Evolutionary conservation across 2,329 filamentous ascomycete genomes (phyloP).

Genomic region (Emmonsiellopsis sp.): DNA sequence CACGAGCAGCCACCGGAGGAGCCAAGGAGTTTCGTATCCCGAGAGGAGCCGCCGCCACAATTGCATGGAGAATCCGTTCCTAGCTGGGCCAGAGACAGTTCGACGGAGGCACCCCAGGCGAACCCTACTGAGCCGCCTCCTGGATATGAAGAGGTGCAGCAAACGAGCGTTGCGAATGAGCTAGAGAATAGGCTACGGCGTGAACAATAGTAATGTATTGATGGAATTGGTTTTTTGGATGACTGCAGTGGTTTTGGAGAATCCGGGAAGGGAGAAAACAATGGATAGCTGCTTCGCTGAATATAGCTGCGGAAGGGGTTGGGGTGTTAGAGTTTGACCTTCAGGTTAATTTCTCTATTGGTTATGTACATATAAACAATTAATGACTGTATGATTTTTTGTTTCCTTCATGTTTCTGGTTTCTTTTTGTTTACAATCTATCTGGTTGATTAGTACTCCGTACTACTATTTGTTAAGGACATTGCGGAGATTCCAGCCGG

Average conservation of each 20-base stretch:
- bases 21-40: slow-evolving; percentile 7
- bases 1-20: too few species aligned
- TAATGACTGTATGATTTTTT: neutral
- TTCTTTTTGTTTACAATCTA: too few species aligned
- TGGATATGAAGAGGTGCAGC: slow-evolving; percentile 84
- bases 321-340: neutral
- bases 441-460: too few species aligned
- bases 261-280: too few species aligned
- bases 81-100: neutral
- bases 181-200: slow-evolving; percentile 50
- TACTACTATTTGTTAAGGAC: too few species aligned
- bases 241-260: too few species aligned
- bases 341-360: neutral
- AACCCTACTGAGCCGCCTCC: slow-evolving; percentile 68
- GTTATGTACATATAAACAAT: neutral
- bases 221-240: neutral
- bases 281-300: too few species aligned
- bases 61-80: slow-evolving; percentile 1
- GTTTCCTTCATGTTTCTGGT: too few species aligned
- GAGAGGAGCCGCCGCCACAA: too few species aligned
- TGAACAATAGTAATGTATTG: slow-evolving; percentile 16
- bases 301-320: neutral
- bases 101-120: neutral
- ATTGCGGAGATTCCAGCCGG: too few species aligned
- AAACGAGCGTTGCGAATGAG: slow-evolving; percentile 66